These are phyloP conservation scores for Sugiyamaella japonica DNA, from an alignment of 1,139 yeast species.

Conservation along the genomic window DNA sequence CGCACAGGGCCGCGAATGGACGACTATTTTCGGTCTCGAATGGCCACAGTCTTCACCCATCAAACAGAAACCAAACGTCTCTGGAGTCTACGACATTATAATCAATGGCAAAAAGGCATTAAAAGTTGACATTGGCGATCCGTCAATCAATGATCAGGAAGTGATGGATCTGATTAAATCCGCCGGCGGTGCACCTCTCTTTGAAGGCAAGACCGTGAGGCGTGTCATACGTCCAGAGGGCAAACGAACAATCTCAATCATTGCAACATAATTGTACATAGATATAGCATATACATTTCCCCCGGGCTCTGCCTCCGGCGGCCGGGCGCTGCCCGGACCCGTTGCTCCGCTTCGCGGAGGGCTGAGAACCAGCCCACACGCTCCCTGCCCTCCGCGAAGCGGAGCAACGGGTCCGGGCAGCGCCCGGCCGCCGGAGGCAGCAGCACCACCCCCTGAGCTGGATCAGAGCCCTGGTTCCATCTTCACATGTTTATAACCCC, in stretches of 20 bases:
- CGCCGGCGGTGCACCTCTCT: constrained; percentile 26
- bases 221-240: constrained; percentile 30
- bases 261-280: constrained; percentile 5
- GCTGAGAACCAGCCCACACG: no score
- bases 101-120: constrained; percentile 68
- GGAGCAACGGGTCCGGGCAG: no score
- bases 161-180: constrained; percentile 32
- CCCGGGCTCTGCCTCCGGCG: background rate
- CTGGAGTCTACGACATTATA: constrained; percentile 43
- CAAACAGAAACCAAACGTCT: constrained; percentile 10
- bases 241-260: constrained; percentile 4
- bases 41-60: constrained; percentile 33
- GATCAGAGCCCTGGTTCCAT: no score
- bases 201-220: constrained; percentile 26
- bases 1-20: constrained; percentile 43
- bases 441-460: no score
- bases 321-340: background rate
- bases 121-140: constrained; percentile 41
- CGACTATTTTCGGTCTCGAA: constrained; percentile 50
- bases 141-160: constrained; percentile 41
- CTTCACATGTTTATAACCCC: no score
- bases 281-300: background rate
- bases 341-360: background rate
- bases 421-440: no score
- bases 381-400: no score